phyloP scores from a whole-genome alignment of 169 alveolate genomes.

The Plasmodium yoelii region DNA sequence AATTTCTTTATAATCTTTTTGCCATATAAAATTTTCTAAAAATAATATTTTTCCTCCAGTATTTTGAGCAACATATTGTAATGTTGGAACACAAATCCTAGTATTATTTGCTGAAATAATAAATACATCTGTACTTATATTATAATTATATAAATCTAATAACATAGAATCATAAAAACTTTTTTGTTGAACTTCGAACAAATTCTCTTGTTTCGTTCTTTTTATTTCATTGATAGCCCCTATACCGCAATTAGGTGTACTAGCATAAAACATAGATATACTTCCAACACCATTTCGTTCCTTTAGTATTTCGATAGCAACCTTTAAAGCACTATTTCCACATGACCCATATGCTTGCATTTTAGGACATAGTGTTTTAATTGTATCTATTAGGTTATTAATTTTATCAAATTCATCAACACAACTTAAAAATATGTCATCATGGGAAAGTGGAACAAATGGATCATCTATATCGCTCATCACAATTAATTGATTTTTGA shows the following conservation, averaged over 20 bases:
- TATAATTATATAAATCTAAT: conserved; percentile 52
- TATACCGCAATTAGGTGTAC: conserved; percentile 82
- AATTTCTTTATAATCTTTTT: conserved; percentile 68
- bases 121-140: conserved; percentile 61
- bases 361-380: conserved; percentile 29
- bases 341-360: conserved; percentile 77
- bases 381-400: conserved; percentile 53
- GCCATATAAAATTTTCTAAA: conserved; percentile 45
- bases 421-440: conserved; percentile 68
- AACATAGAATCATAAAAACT: conserved; percentile 55
- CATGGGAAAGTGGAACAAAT: conserved; percentile 47
- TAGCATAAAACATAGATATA: conserved; percentile 80
- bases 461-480: conserved; percentile 76
- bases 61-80: conserved; percentile 74
- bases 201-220: conserved; percentile 35
- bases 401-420: conserved; percentile 74
- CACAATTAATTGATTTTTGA: conserved; percentile 41
- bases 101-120: conserved; percentile 58
- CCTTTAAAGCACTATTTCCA: conserved; percentile 80
- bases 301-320: conserved; percentile 79
- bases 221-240: conserved; percentile 76
- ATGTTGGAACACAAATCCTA: conserved; percentile 54
- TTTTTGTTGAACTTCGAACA: conserved; percentile 53
- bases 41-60: conserved; percentile 80
- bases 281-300: conserved; percentile 79